phyloP scores from a whole-genome alignment of 2,329 filamentous ascomycete genomes.

The Cyphellophora europaea region DNA sequence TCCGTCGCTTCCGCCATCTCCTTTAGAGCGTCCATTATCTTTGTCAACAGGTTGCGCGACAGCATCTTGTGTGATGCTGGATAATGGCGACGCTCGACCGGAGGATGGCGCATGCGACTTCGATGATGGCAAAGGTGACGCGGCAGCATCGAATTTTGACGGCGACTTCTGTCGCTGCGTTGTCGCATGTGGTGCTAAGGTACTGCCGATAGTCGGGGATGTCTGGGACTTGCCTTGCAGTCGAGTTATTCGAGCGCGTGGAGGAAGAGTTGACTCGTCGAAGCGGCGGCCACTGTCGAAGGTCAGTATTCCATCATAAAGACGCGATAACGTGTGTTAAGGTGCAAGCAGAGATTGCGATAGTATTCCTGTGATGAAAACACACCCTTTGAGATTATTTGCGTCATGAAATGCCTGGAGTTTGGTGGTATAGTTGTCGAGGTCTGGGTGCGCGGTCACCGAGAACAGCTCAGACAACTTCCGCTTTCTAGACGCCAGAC shows the following conservation, averaged over 20 bases:
- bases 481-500: conserved; percentile 75
- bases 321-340: too few species aligned
- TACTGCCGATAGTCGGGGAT: conserved; percentile 9
- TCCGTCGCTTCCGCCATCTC: too few species aligned
- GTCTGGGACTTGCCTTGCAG: conserved; percentile 16
- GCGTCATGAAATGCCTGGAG: conserved; percentile 47
- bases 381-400: conserved; percentile 50
- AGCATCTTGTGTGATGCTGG: too few species aligned
- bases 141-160: conserved; percentile 1
- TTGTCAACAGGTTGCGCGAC: too few species aligned
- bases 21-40: too few species aligned
- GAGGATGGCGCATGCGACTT: conserved; percentile 1
- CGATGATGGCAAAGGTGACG: conserved; percentile 1
- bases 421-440: conserved; percentile 43
- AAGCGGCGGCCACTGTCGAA: conserved; percentile 45
- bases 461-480: conserved; percentile 84
- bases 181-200: background rate
- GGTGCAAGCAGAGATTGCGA: too few species aligned
- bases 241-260: conserved; percentile 23
- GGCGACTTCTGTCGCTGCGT: conserved; percentile 4
- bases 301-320: too few species aligned
- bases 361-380: too few species aligned
- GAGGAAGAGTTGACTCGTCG: conserved; percentile 44
- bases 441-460: conserved; percentile 53
- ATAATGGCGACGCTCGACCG: conserved; percentile 1